A percentile compares a stretch with the other conserved stretches of the same genome.
phyloP scores from a whole-genome alignment of 2,329 filamentous ascomycete species.

The Trichoderma afroharzianum region DNA sequence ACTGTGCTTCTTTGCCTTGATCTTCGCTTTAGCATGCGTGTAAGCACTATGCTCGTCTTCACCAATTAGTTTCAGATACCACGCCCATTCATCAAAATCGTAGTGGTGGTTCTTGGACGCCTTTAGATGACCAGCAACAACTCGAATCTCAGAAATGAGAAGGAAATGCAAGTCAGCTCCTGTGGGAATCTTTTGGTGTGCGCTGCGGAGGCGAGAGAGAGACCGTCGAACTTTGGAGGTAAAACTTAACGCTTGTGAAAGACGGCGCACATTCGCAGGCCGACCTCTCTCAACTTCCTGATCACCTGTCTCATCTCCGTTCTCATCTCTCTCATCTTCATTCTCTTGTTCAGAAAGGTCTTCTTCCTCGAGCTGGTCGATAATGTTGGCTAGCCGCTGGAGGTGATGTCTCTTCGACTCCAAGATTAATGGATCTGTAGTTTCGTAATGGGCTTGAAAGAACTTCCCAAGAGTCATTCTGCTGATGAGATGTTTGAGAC shows the following conservation, averaged over 20 bases:
- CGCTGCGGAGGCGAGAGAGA: background rate
- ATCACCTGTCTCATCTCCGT: background rate
- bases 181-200: background rate
- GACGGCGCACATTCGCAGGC: background rate
- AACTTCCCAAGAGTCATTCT: constrained; percentile 1
- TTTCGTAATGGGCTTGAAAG: background rate
- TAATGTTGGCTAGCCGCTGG: background rate
- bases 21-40: background rate
- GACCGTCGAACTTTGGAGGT: constrained; percentile 1
- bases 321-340: background rate
- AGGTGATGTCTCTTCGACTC: background rate
- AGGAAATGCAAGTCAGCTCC: constrained; percentile 9
- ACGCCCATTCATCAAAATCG: constrained; percentile 80
- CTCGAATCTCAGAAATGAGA: constrained; percentile 13
- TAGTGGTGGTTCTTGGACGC: constrained; percentile 52
- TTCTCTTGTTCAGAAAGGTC: background rate
- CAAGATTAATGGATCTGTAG: background rate
- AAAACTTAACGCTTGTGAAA: background rate
- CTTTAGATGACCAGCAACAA: background rate
- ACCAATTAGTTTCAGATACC: constrained; percentile 63
- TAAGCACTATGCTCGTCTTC: constrained; percentile 4
- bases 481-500: constrained; percentile 5
- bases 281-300: background rate
- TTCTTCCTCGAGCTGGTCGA: background rate
- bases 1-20: background rate